Evolutionary conservation across 2,329 filamentous ascomycete genomes (phyloP), one percentile per base, ranked within the genome.

Genomic region (Fonsecaea pugnacius): DNA sequence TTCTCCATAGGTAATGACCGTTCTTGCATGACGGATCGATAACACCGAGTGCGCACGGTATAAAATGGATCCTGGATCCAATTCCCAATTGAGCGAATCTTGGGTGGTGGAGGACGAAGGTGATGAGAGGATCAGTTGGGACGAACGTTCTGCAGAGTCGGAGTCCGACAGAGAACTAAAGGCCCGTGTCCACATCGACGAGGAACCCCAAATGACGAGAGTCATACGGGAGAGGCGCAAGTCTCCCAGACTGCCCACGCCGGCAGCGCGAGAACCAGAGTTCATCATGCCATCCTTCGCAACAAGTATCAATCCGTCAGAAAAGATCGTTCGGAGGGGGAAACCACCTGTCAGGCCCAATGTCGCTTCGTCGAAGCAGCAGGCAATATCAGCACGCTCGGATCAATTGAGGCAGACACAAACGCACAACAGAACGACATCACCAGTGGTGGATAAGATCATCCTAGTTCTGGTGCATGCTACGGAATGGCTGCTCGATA

Each of bases 281-380:
- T 68, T 72, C 48, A 67, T 71, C 46, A 72, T 72, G 70, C 70
- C 70, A 18, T 66, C 62, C 14, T 51, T 67, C 27, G 27, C 43
- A 24, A 64, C 43, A 24, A 63, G 27, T 27, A 60, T 54, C 10
- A 33, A 50, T 18, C 38, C 60, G 21, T 18, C 57, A 16, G 58
- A 65, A 30, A 64, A 43, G 55, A 21, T 58, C 6, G 48, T 38
- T 43, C 64, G 58, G n/a, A 60, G 52, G 38, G 60, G 57, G 33
- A 65, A 62, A 33, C 52, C 62, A 16, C 24, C 57, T 4, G 35
- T 30, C 4, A 33, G 63, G 18, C 40, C 59, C n/a, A 52, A 35
- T 18, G n/a, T 35, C 1, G 33, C 36, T 3, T 52, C 53, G 8
- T 58, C 60, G 33, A 59, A 61, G 32, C 59, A 61, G 27, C 33